These are phyloP conservation scores for Rhodamnia argentea DNA, from an alignment of 345 rosid genomes.

Conservation along the genomic window DNA sequence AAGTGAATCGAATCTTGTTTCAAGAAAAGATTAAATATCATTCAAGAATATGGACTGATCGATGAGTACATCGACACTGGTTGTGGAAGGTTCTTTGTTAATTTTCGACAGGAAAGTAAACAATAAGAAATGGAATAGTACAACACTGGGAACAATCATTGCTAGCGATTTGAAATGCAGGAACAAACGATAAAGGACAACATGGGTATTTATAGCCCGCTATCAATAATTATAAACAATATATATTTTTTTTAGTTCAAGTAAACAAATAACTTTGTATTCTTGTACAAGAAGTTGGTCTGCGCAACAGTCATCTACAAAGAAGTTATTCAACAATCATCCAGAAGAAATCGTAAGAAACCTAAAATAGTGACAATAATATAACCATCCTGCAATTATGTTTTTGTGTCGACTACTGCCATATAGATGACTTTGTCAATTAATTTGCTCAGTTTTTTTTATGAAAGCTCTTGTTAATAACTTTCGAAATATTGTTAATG, in stretches of 20 bases:
- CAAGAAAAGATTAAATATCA: not conserved
- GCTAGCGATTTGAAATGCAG: not conserved
- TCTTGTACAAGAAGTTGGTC: not conserved
- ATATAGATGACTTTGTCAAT: not conserved
- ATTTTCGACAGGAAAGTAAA: no score
- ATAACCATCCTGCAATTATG: not conserved
- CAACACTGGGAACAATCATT: not conserved
- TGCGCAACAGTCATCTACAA: not conserved
- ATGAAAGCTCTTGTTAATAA: not conserved
- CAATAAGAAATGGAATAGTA: no score
- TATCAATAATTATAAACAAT: not conserved
- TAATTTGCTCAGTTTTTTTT: not conserved
- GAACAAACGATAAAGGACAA: not conserved
- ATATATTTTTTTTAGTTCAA: not conserved
- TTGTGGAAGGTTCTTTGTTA: not conserved
- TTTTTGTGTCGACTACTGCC: not conserved
- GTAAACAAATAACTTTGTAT: not conserved
- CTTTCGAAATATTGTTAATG: not conserved
- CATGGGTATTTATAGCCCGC: not conserved
- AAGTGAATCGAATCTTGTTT: not conserved
- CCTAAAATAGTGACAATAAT: not conserved
- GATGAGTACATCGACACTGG: not conserved
- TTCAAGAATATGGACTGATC: not conserved
- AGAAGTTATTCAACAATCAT: not conserved
- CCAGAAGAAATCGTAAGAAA: not conserved